Base-by-base conservation (phyloP, 805 yeast genomes). In the Priceomyces fermenticarens region DNA sequence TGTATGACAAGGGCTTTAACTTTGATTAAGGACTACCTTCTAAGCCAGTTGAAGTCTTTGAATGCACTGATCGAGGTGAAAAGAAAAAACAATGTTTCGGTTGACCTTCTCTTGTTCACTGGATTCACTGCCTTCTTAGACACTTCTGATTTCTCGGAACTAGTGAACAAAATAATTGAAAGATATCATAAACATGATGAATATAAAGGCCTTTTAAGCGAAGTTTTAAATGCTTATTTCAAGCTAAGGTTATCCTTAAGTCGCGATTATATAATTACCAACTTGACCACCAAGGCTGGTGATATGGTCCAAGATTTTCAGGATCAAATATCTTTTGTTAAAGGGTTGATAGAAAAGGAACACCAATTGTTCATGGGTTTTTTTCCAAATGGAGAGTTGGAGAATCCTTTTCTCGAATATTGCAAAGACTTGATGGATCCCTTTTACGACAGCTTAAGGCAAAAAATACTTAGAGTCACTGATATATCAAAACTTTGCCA, bases 1-100 rank as follows among this genome's bases (percentile, higher is more conserved):
- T 87, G 96, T 53, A 72, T 88, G 74, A 81, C 90, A 1, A 74
- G 96, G 43, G 83, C 95, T 1, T 70, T 88, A 35, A 80, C 93
- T 0, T 67, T 91, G 44, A 77, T 88, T 11, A 75, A 83, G 47
- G 86, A 83, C 52, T 88, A 82, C 55, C 62, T 86, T 40, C 70
- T 69, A 8, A 59, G 59, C n/a, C 72, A 70, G 27, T 56, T 78
- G 32, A 67, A 62, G 40, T 58, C 49, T 12, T 42, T 70, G 20
- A 64, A 63, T 32, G 47, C 53, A 12, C 49, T 44, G 8, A 31
- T 46, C 29, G 28, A 35, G 34, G 40, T 35, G 23, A 43, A 46
- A 10, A 31, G 47, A 15, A 35, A 36, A 11, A 41, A 61, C 39
- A 45, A 47, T 1, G 56, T 78, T 0, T 69, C 83, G 1, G 68